Evolutionary conservation across 352 stramenopile species (phyloP), one percentile per base, ranked within the genome.

Genomic region (Globisporangium canariense): DNA sequence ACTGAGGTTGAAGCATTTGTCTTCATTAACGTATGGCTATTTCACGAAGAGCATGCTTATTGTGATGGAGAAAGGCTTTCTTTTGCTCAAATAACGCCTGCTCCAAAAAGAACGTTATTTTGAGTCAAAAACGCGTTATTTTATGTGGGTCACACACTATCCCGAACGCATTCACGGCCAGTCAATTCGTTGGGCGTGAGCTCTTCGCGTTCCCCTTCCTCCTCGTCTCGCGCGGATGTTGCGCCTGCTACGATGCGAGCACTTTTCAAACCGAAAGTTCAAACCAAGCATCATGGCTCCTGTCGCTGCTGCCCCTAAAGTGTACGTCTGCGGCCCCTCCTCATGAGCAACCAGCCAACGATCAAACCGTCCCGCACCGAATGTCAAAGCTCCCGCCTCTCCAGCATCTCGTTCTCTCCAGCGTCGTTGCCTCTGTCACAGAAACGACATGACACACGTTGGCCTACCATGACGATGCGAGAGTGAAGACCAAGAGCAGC

Each of bases 201-300:
- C 55, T 10, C 10, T 47, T 55, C 13, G 49, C 13, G 14, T 4
- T n/a, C 28, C 30, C 6, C n/a, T 22, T 25, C 30, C 46, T 34
- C 6, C n/a, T 53, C 41, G 40, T 14, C 60, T 55, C 25, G 49
- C 49, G 47, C 28, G 20, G 47, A 22, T 40, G n/a, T 38, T 7
- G 32, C 14, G 49, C 25, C 13, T 25, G 8, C 64, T 49, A 20
- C 32, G 9, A 32, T 56, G 32, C 18, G 25, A 51, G 74, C 82
- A 91, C 82, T 91, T 91, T 93, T 93, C 85, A 93, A 93, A 93
- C 85, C 79, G 82, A 81, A 91, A 89, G 80, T 91, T 89, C 69
- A 66, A 51, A 76, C 69, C 81, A 75, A 74, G 68, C 78, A 80
- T 67, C 76, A 93, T 93, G 85, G 81, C 85, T 79, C 79, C 82